Evolutionary conservation across 768 basidiomycete genomes (phyloP).

Genomic region (Panaeolus papilionaceus): DNA sequence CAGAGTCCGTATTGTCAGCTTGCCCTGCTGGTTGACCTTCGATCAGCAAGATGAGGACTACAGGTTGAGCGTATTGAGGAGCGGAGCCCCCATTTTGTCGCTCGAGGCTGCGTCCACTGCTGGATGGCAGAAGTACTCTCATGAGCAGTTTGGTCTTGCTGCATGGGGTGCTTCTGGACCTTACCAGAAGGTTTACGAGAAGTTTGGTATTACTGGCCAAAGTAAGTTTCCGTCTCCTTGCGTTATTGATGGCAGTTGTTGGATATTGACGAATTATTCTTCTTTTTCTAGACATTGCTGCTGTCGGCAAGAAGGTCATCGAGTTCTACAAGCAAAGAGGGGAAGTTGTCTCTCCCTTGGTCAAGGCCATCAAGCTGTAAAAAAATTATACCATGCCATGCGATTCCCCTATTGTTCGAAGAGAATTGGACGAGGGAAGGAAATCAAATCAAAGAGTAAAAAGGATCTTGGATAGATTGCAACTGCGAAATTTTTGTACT

Average conservation of each 20-base stretch:
- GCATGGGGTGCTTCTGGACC: slow-evolving; percentile 92
- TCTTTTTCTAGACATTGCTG: slow-evolving; percentile 65
- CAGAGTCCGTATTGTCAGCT: slow-evolving; percentile 82
- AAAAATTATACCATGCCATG: background rate
- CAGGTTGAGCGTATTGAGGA: slow-evolving; percentile 82
- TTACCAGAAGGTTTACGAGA: slow-evolving; percentile 89
- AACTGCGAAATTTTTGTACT: slow-evolving; percentile 9
- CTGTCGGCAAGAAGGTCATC: slow-evolving; percentile 84
- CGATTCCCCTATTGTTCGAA: background rate
- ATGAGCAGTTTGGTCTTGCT: slow-evolving; percentile 82
- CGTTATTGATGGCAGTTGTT: background rate
- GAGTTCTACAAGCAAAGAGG: slow-evolving; percentile 85
- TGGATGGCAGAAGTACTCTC: slow-evolving; percentile 91
- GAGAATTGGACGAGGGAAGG: background rate
- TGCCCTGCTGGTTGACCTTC: slow-evolving; percentile 92
- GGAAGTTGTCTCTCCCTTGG: slow-evolving; percentile 73
- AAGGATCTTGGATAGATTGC: slow-evolving; percentile 2
- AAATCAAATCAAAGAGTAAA: slow-evolving; percentile 12
- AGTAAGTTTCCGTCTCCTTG: slow-evolving; percentile 49
- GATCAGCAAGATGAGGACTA: slow-evolving; percentile 84
- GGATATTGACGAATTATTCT: slow-evolving; percentile 20
- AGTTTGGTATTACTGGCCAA: slow-evolving; percentile 82
- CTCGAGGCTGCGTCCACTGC: slow-evolving; percentile 79
- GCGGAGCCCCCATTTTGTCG: slow-evolving; percentile 88
- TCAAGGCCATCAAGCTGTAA: slow-evolving; percentile 64